A percentile compares a stretch with the other conserved stretches of the same genome.
Conservation (phyloP, 495 filamentous ascomycete species). For the Penicillium ucsense region DNA sequence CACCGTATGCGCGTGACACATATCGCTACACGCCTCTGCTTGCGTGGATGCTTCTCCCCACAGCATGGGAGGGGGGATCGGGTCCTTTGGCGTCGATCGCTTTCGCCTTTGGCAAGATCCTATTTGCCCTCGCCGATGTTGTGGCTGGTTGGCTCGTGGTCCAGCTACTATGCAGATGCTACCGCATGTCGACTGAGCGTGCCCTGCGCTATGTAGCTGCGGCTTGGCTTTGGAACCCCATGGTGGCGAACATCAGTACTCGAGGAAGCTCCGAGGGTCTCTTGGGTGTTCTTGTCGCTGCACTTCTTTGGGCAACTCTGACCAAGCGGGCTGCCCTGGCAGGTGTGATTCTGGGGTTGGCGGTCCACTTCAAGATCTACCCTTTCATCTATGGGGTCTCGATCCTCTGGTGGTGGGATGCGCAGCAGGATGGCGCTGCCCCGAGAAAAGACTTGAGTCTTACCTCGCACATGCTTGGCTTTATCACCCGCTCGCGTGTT, state of each 20-base stretch:
- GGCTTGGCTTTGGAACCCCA: slow-evolving; percentile 92
- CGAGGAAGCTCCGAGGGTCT: slow-evolving; percentile 88
- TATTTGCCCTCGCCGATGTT: slow-evolving; percentile 78
- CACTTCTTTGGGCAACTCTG: slow-evolving; percentile 71
- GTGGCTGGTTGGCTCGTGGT: slow-evolving; percentile 80
- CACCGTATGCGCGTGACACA: slow-evolving; percentile 82
- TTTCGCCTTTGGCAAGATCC: slow-evolving; percentile 76
- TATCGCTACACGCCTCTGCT: slow-evolving; percentile 95
- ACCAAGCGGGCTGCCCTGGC: slow-evolving; percentile 50
- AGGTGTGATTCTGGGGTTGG: slow-evolving; percentile 67
- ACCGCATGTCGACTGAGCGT: slow-evolving; percentile 36
- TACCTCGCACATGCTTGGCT: slow-evolving; percentile 26
- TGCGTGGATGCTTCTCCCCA: slow-evolving; percentile 82
- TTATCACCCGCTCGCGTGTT: slow-evolving; percentile 54
- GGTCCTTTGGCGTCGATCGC: slow-evolving; percentile 14
- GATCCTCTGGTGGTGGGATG: slow-evolving; percentile 81
- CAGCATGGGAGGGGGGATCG: slow-evolving; percentile 43
- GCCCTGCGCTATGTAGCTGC: slow-evolving; percentile 62
- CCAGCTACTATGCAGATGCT: slow-evolving; percentile 40
- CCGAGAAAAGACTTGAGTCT: neutral
- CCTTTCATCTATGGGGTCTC: slow-evolving; percentile 88
- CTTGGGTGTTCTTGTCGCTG: slow-evolving; percentile 71
- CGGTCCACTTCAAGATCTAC: slow-evolving; percentile 97
- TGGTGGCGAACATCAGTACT: slow-evolving; percentile 95
- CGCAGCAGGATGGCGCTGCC: slow-evolving; percentile 24